Base-by-base conservation (phyloP, 768 basidiomycete species). In the Naganishia randhawae region DNA sequence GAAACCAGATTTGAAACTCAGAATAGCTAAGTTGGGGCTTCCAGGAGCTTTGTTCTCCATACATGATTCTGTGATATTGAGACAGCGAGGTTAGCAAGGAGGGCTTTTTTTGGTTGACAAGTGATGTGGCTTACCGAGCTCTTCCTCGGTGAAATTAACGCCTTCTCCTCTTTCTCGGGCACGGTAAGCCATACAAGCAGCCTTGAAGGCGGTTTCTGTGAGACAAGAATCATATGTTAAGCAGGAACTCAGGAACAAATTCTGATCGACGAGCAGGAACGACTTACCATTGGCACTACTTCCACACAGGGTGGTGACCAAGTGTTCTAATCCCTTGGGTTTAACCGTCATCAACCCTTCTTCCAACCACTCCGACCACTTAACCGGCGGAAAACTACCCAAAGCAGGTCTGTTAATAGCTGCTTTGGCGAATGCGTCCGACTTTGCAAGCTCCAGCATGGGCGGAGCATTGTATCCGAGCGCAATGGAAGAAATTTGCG, bases 121-220 rank as follows among this genome's bases (percentile, higher is more conserved):
- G 66, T n/a, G 19, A 35, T 19, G 25, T 22, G 4, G 10, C 72
- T 52, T 37, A 73, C 71, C 72, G 50, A 78, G 69, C 71, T 81
- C 81, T 25, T 81, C 79, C 32, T 68, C n/a, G 11, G 78, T 76
- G 69, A 81, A 81, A 35, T 71, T 74, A 13, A 42, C 35, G 14
- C 68, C 55, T 9, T 66, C 72, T 13, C 76, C 75, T 19, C 81
- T 70, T 65, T 78, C 73, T 17, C 80, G 66, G 0, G 76, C 78
- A 19, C 73, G 62, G 54, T 76, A 77, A 42, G 74, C 77, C 73
- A 75, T 77, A 76, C 82, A 83, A 3, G 82, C 81, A 9, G 78
- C 77, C 65, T 83, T 83, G 73, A 82, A 75, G 7, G 82, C 82
- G 45, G 76, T 80, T 67, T 83, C 78, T 75, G n/a, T n/a, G n/a